These are phyloP conservation scores for Cytospora chrysosperma DNA, from an alignment of 2,329 filamentous ascomycete species.

Conservation along the genomic window DNA sequence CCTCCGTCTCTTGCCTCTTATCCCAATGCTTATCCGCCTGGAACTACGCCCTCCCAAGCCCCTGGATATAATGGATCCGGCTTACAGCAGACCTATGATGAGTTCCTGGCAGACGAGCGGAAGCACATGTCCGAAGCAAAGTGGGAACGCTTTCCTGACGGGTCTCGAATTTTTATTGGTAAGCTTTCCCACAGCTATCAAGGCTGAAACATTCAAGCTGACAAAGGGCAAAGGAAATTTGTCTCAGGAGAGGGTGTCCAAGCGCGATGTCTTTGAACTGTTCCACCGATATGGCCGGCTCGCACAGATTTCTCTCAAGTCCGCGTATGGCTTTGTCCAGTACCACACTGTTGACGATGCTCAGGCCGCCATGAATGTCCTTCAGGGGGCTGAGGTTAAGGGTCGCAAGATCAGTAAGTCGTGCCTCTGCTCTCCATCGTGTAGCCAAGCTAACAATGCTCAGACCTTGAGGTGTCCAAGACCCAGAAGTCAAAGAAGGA, in stretches of 20 bases:
- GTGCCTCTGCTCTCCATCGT: background rate
- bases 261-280: slow-evolving; percentile 87
- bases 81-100: slow-evolving; percentile 66
- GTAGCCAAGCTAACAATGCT: slow-evolving; percentile 31
- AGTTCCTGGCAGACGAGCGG: slow-evolving; percentile 71
- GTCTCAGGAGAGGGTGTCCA: slow-evolving; percentile 88
- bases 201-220: background rate
- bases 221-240: slow-evolving; percentile 68
- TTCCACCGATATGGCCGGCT: slow-evolving; percentile 84
- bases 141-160: slow-evolving; percentile 78
- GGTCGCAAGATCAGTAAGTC: slow-evolving; percentile 91
- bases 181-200: slow-evolving; percentile 34
- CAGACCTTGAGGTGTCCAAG: slow-evolving; percentile 88
- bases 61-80: slow-evolving; percentile 16
- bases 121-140: slow-evolving; percentile 74
- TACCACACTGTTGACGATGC: slow-evolving; percentile 79
- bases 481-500: slow-evolving; percentile 72
- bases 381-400: slow-evolving; percentile 79
- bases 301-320: slow-evolving; percentile 94
- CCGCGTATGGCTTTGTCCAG: slow-evolving; percentile 95
- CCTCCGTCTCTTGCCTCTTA: slow-evolving; percentile 22
- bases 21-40: slow-evolving; percentile 23
- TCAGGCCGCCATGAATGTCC: slow-evolving; percentile 67
- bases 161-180: slow-evolving; percentile 81
- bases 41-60: slow-evolving; percentile 16